Conservation (phyloP, 2,329 filamentous ascomycete genomes). For the Chrysosporium queenslandicum region DNA sequence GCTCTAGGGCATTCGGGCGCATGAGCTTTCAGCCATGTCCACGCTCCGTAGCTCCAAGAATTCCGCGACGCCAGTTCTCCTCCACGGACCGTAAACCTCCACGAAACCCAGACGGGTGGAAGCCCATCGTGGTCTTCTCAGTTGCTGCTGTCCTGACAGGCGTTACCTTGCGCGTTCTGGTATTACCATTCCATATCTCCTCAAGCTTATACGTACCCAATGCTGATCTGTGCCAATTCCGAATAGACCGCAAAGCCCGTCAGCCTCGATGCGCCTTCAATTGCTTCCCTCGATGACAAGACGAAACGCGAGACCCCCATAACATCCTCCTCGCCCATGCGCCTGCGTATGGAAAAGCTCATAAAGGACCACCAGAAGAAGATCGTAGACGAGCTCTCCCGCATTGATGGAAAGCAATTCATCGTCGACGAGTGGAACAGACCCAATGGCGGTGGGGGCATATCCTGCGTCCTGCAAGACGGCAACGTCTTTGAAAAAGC, state of each 20-base stretch:
- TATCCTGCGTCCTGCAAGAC: conserved; percentile 89
- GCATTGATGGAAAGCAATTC: conserved; percentile 75
- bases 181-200: neutral
- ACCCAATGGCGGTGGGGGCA: conserved; percentile 80
- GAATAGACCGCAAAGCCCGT: conserved; percentile 5
- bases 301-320: conserved; percentile 70
- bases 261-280: conserved; percentile 41
- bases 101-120: neutral
- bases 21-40: neutral
- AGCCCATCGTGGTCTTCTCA: conserved; percentile 4
- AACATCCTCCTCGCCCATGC: conserved; percentile 77
- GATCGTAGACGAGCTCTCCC: conserved; percentile 74
- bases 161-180: neutral
- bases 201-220: neutral
- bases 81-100: neutral
- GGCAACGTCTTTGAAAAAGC: conserved; percentile 97
- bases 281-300: conserved; percentile 75
- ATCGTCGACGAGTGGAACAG: conserved; percentile 76
- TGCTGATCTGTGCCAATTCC: conserved; percentile 1
- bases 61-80: neutral
- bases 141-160: neutral
- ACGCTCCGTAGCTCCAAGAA: neutral
- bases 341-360: conserved; percentile 91
- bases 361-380: conserved; percentile 86
- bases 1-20: neutral